Evolutionary conservation across 2,329 filamentous ascomycete genomes (phyloP).

Genomic region (Exophiala bonariae): DNA sequence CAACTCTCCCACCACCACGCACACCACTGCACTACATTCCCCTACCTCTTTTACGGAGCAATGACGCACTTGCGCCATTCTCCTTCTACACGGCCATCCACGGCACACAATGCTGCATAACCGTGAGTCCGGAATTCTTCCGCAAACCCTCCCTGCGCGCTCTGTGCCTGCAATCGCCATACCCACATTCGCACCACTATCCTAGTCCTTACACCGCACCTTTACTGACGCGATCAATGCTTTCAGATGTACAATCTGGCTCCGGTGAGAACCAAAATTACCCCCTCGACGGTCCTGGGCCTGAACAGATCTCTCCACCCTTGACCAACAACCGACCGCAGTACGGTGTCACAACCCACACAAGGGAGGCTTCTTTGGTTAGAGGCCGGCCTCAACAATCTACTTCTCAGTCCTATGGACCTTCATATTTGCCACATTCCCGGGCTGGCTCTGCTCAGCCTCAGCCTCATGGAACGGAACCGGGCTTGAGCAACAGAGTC

Average conservation of each 20-base stretch:
- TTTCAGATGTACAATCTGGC: slow-evolving; percentile 21
- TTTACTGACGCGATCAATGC: slow-evolving; percentile 18
- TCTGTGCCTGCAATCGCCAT: background rate
- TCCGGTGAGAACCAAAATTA: slow-evolving; percentile 16
- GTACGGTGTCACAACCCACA: slow-evolving; percentile 39
- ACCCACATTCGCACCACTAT: too few relatives aligned
- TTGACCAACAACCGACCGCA: slow-evolving; percentile 28
- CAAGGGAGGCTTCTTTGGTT: slow-evolving; percentile 44
- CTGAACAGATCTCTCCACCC: slow-evolving; percentile 20
- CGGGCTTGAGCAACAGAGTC: slow-evolving; percentile 14
- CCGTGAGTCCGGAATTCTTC: slow-evolving; percentile 25
- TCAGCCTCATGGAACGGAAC: slow-evolving; percentile 12
- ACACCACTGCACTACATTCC: too few relatives aligned
- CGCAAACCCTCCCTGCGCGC: slow-evolving; percentile 5
- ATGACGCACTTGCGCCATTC: slow-evolving; percentile 19
- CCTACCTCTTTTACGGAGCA: slow-evolving; percentile 8
- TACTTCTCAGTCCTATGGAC: slow-evolving; percentile 13
- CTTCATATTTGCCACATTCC: slow-evolving; percentile 15
- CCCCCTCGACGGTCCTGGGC: slow-evolving; percentile 23
- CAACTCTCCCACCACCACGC: too few relatives aligned
- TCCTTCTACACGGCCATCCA: slow-evolving; percentile 16
- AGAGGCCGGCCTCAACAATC: slow-evolving; percentile 38
- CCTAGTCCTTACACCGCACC: background rate
- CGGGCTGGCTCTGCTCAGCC: slow-evolving; percentile 24
- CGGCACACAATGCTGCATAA: slow-evolving; percentile 28